Conservation (phyloP, 306 rosid species). For the Fagus sylvatica region DNA sequence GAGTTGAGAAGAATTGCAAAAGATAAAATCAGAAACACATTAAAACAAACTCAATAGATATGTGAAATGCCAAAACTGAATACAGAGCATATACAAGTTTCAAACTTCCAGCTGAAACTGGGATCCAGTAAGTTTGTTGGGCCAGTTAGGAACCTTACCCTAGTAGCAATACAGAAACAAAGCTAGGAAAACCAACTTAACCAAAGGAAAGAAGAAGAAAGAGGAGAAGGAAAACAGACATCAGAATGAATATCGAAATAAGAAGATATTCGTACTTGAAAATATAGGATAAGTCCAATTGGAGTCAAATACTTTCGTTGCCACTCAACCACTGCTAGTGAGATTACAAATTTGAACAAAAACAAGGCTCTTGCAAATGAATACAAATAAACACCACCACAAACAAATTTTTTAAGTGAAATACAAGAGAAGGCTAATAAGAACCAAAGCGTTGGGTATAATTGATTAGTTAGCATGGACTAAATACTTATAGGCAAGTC, state of each 20-base stretch:
- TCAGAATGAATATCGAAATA: not conserved
- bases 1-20: not conserved
- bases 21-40: not conserved
- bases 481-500: not conserved
- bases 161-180: not conserved
- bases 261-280: too few species aligned
- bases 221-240: not conserved
- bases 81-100: not conserved
- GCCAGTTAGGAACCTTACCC: not conserved
- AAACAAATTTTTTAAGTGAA: not conserved
- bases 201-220: not conserved
- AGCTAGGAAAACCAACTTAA: not conserved
- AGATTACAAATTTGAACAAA: not conserved
- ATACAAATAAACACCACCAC: not conserved
- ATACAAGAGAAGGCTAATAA: too few species aligned
- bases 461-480: not conserved
- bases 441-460: too few species aligned
- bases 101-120: not conserved
- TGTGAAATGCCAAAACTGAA: not conserved
- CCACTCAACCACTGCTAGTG: not conserved
- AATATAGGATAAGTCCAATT: not conserved
- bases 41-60: not conserved
- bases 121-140: not conserved
- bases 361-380: not conserved
- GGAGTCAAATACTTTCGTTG: not conserved